phyloP scores from a whole-genome alignment of 306 rosid species.

The Abrus precatorius region DNA sequence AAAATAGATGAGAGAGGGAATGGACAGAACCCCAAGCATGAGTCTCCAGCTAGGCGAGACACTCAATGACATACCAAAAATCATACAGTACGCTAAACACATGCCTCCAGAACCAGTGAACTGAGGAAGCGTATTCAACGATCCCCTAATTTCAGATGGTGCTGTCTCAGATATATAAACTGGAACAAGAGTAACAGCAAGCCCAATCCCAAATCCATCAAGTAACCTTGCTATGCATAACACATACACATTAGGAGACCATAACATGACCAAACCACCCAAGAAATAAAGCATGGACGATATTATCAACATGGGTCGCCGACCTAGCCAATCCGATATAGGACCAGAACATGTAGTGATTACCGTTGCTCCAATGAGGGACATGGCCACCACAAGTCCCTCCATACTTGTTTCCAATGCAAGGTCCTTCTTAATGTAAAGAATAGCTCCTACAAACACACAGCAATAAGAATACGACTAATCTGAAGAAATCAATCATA shows the following conservation, averaged over 20 bases:
- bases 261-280: slow-evolving; percentile 77
- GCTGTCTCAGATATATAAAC: slow-evolving; percentile 86
- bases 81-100: slow-evolving; percentile 82
- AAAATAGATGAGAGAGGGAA: slow-evolving; percentile 74
- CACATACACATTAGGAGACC: slow-evolving; percentile 85
- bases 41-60: slow-evolving; percentile 75
- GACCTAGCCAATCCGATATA: slow-evolving; percentile 74
- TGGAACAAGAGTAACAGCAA: slow-evolving; percentile 83
- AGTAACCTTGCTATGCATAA: slow-evolving; percentile 71
- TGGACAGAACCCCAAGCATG: slow-evolving; percentile 82
- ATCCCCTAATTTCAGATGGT: slow-evolving; percentile 88
- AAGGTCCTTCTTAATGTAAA: slow-evolving; percentile 72
- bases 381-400: slow-evolving; percentile 92
- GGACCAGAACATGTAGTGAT: slow-evolving; percentile 80
- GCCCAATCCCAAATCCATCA: slow-evolving; percentile 90
- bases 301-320: slow-evolving; percentile 75
- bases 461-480: neutral
- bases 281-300: slow-evolving; percentile 74
- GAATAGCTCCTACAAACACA: slow-evolving; percentile 68
- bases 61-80: slow-evolving; percentile 70
- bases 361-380: slow-evolving; percentile 79
- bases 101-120: slow-evolving; percentile 85
- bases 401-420: slow-evolving; percentile 59
- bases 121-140: slow-evolving; percentile 84
- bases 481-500: neutral